Conservation (phyloP, 345 rosid species). For the Punica granatum region DNA sequence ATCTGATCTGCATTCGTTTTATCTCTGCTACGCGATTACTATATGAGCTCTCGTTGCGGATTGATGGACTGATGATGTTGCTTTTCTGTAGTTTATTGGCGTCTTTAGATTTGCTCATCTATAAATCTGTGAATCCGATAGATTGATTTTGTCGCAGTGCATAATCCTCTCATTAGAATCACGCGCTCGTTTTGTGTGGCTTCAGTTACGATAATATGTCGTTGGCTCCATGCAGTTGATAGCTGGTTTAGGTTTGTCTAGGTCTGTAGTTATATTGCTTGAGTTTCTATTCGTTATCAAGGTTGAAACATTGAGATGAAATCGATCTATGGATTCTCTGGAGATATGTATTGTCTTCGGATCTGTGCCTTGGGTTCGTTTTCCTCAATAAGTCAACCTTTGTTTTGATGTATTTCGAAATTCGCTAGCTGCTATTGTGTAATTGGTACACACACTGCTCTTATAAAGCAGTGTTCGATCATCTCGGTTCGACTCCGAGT, state of each 20-base stretch:
- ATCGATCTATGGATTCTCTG: not conserved
- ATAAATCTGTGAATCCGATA: too few species aligned
- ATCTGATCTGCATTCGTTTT: not conserved
- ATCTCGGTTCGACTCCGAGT: not conserved
- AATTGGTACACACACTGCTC: not conserved
- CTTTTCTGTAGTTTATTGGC: not conserved
- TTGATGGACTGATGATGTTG: too few species aligned
- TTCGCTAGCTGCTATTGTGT: not conserved
- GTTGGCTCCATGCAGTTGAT: too few species aligned
- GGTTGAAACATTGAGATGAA: not conserved
- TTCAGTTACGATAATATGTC: too few species aligned
- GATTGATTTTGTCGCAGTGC: too few species aligned
- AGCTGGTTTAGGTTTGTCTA: too few species aligned
- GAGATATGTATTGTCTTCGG: not conserved
- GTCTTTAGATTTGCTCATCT: too few species aligned
- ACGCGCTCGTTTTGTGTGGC: too few species aligned
- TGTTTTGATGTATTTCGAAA: not conserved
- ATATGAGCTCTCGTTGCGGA: too few species aligned
- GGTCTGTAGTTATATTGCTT: not conserved
- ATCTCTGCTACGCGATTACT: not conserved
- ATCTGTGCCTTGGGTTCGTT: not conserved
- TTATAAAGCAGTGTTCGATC: not conserved
- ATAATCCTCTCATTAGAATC: too few species aligned
- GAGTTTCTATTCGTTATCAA: not conserved
- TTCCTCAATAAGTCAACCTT: not conserved